Percentiles rank a stretch among this genome's conserved stretches.
Evolutionary conservation across 2,329 filamentous ascomycete genomes (phyloP).

Genomic region (Aspergillus luchuensis): DNA sequence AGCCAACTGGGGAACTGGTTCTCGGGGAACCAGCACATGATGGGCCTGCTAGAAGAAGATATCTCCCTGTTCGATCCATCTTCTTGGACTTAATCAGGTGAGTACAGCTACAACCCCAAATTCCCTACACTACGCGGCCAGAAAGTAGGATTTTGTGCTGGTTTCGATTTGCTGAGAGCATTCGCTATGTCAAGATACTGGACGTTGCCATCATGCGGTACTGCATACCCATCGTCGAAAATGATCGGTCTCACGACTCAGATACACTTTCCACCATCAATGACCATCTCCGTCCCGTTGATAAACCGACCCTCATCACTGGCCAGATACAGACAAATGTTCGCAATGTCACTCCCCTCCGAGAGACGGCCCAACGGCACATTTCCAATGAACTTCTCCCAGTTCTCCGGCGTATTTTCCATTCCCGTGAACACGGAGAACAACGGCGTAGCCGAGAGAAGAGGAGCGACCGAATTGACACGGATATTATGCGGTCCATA

Average conservation of each 20-base stretch:
- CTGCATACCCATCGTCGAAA: neutral
- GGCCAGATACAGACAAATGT: conserved; percentile 69
- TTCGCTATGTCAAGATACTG: neutral
- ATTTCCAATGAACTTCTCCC: conserved; percentile 46
- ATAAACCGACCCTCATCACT: conserved; percentile 73
- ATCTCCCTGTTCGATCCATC: conserved; percentile 34
- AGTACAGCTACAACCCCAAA: neutral
- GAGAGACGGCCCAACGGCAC: conserved; percentile 48
- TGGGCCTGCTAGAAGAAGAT: conserved; percentile 66
- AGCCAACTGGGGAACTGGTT: conserved; percentile 64
- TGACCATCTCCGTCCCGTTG: conserved; percentile 70
- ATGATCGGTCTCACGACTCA: conserved; percentile 15
- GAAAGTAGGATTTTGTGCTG: neutral
- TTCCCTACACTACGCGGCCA: neutral
- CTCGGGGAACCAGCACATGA: conserved; percentile 65
- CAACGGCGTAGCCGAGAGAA: conserved; percentile 67
- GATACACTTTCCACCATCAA: conserved; percentile 57
- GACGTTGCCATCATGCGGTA: neutral
- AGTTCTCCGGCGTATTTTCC: conserved; percentile 48
- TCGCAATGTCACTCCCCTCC: conserved; percentile 65
- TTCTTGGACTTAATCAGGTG: conserved; percentile 7
- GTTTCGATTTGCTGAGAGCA: neutral
- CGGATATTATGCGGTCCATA: conserved; percentile 72
- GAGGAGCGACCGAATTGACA: conserved; percentile 71
- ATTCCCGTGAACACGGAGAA: conserved; percentile 50